Percentiles rank a stretch among this genome's conserved stretches.
Evolutionary conservation across 2,329 filamentous ascomycete species (phyloP).

Genomic region (Orbilia brochopaga): DNA sequence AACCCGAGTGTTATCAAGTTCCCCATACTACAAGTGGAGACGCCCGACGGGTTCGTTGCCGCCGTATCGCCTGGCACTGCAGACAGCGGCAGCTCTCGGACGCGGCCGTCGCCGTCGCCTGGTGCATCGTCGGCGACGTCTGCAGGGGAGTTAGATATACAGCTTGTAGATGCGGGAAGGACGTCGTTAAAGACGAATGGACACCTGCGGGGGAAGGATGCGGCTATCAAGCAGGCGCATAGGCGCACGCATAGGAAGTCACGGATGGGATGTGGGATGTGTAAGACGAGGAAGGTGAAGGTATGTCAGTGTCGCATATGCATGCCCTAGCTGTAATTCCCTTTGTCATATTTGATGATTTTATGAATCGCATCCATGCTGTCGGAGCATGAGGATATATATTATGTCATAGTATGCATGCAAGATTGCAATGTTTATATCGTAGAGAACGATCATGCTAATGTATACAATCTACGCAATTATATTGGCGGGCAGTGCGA

Average conservation of each 20-base stretch:
- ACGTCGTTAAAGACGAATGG: background rate
- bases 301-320: conserved; percentile 23
- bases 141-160: conserved; percentile 29
- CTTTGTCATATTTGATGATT: no score
- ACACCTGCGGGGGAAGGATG: conserved; percentile 29
- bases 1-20: conserved; percentile 19
- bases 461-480: conserved; percentile 1
- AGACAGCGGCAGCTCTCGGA: background rate
- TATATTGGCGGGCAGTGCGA: conserved; percentile 40
- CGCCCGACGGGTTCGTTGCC: conserved; percentile 6
- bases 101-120: background rate
- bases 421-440: background rate
- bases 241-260: conserved; percentile 44
- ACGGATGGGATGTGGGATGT: conserved; percentile 48
- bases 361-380: no score
- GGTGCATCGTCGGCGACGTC: conserved; percentile 3
- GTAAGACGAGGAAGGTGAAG: conserved; percentile 49
- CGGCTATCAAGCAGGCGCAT: conserved; percentile 37
- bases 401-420: no score
- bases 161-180: conserved; percentile 13
- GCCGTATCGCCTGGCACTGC: background rate
- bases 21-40: conserved; percentile 33
- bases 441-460: background rate
- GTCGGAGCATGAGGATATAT: no score
- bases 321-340: background rate